Evolutionary conservation across 2,329 filamentous ascomycete genomes (phyloP), one percentile per base, ranked within the genome.

Genomic region (Aspergillus arachidicola): DNA sequence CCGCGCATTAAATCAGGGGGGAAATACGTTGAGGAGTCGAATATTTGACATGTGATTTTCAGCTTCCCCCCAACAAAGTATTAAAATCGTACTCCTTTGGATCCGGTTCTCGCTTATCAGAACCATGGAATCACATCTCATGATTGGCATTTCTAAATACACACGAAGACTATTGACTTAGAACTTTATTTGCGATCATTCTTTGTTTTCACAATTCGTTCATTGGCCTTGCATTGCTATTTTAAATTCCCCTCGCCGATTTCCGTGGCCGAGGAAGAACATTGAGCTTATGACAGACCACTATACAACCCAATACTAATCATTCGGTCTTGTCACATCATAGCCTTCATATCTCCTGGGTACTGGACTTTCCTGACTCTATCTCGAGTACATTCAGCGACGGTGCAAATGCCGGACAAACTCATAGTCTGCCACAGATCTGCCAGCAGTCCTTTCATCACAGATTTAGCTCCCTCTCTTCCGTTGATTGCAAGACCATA

Each of bases 401-500:
- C 68, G 72, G 68, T 75, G 14, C 69, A 66, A 60, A 86, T 83
- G 0, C 86, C 86, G 3, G 81, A 76, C 54, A 88, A 73, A 1
- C 83, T 83, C 82, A 89, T 84, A 10, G 79, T 84, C 60, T 85
- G 81, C 71, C 88, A 86, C 19, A 82, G 75, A 71, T 85, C 87
- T 30, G 76, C 83, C 57, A 86, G 71, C 21, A 87, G 68, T 1
- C 84, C 81, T 57, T 80, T 79, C 60, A 86, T 69, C 2, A 84
- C 82, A 57, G 84, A 77, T 64, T 81, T 82, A 1, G 85, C 87
- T 11, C 87, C 87, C 46, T 81, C 77, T 68, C 83, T 81, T 6
- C 86, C 87, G 6, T 80, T 82, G 26, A 87, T 80, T 2, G 81
- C 83, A 16, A 89, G 73, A 0, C 86, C 86, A 70, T 88, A 89